Evolutionary conservation across 1,284 basidiomycete genomes (phyloP).

Genomic region (Earliella scabrosa): DNA sequence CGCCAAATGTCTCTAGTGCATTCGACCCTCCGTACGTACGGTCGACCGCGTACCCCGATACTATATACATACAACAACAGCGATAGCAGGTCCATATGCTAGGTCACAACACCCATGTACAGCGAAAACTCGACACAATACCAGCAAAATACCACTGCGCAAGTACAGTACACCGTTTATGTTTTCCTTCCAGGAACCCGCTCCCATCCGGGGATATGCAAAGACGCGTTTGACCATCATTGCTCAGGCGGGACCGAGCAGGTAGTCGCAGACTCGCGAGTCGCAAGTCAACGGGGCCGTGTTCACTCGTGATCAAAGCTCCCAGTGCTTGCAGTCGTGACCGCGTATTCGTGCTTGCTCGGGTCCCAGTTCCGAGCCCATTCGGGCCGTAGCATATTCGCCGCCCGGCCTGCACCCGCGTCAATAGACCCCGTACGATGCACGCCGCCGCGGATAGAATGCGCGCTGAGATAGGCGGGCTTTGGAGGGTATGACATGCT

Average conservation of each 20-base stretch:
- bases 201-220: neutral
- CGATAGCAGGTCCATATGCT: neutral
- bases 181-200: neutral
- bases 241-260: too few species aligned
- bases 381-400: constrained; percentile 29
- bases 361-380: constrained; percentile 41
- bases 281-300: too few species aligned
- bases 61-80: neutral
- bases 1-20: too few species aligned
- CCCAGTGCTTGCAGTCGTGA: constrained; percentile 37
- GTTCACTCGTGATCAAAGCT: constrained; percentile 25
- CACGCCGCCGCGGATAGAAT: constrained; percentile 26
- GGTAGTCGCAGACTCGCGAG: neutral
- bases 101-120: neutral
- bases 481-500: constrained; percentile 35
- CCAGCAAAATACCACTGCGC: neutral
- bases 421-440: constrained; percentile 18
- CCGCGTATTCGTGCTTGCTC: constrained; percentile 39
- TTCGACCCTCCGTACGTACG: too few species aligned
- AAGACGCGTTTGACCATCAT: too few species aligned
- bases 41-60: too few species aligned
- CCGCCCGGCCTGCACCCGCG: constrained; percentile 12
- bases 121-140: neutral
- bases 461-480: constrained; percentile 32
- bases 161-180: constrained; percentile 3